Conservation (phyloP, 345 rosid genomes). For the Turnera subulata region DNA sequence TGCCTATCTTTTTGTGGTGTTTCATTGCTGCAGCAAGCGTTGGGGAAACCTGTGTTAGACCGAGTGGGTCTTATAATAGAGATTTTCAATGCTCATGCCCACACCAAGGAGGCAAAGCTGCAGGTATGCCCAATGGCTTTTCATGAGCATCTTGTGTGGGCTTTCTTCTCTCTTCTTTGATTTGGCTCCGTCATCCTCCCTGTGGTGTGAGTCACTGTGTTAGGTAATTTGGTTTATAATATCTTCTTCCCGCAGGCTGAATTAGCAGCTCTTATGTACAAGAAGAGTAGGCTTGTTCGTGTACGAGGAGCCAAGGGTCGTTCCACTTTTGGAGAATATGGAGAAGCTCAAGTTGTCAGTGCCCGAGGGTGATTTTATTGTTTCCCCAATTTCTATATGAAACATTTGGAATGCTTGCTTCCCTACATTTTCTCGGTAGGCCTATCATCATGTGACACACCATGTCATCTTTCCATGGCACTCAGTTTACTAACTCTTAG, state of each 20-base stretch:
- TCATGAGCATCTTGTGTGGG: slow-evolving; percentile 3
- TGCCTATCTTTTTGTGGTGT: neutral
- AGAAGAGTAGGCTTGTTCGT: slow-evolving; percentile 88
- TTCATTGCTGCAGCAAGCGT: slow-evolving; percentile 42
- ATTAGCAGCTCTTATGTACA: slow-evolving; percentile 86
- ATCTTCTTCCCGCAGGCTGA: slow-evolving; percentile 50
- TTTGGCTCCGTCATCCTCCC: neutral
- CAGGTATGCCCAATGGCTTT: slow-evolving; percentile 48
- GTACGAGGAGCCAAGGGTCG: slow-evolving; percentile 73
- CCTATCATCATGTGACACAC: too few relatives aligned
- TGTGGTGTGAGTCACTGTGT: slow-evolving; percentile 8
- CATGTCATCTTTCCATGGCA: too few relatives aligned
- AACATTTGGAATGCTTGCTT: neutral
- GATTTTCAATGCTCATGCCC: slow-evolving; percentile 96
- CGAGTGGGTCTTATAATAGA: slow-evolving; percentile 93
- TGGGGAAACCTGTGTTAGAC: slow-evolving; percentile 82
- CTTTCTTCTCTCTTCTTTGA: neutral
- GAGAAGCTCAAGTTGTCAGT: slow-evolving; percentile 98
- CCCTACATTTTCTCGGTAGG: neutral
- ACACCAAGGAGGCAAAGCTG: slow-evolving; percentile 83
- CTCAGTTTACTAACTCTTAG: too few relatives aligned
- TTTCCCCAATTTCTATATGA: slow-evolving; percentile 10
- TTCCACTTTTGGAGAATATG: slow-evolving; percentile 62
- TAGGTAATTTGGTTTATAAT: slow-evolving; percentile 10
- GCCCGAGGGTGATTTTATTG: slow-evolving; percentile 73